A percentile compares a stretch with the other conserved stretches of the same genome.
phyloP scores from a whole-genome alignment of 106 monocot genomes.

The Posidonia australis region DNA sequence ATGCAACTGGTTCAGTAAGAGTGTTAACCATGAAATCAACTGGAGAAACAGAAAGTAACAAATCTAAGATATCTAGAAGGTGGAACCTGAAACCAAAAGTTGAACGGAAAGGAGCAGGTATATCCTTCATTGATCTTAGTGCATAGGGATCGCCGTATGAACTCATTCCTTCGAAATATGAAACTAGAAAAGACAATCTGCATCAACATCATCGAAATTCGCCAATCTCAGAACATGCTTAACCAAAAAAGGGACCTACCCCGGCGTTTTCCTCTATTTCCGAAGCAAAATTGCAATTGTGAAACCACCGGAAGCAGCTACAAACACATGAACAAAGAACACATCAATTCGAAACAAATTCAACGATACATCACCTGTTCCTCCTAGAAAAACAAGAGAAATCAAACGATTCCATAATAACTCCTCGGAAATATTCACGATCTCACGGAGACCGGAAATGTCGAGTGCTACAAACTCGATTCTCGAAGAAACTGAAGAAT shows the following conservation, averaged over 20 bases:
- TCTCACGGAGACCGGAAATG: too few species aligned
- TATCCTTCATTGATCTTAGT: constrained; percentile 17
- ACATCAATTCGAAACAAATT: neutral
- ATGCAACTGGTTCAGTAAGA: neutral
- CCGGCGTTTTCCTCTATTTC: too few species aligned
- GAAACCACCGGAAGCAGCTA: too few species aligned
- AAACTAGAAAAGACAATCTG: neutral
- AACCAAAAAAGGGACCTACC: too few species aligned
- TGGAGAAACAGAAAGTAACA: neutral
- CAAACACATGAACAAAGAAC: neutral
- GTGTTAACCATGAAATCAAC: neutral
- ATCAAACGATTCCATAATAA: too few species aligned
- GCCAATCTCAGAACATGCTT: neutral
- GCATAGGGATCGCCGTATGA: constrained; percentile 14
- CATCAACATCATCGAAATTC: neutral
- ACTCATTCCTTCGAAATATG: constrained; percentile 4
- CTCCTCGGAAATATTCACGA: too few species aligned
- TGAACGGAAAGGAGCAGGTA: constrained; percentile 17
- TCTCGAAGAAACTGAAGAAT: too few species aligned
- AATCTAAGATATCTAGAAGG: neutral
- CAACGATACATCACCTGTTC: too few species aligned
- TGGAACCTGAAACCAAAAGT: constrained; percentile 24
- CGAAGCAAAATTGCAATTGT: too few species aligned
- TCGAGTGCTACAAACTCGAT: too few species aligned
- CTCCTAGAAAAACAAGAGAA: too few species aligned